Base-by-base conservation (phyloP, 257 asterid genomes). In the Nicotiana attenuata region DNA sequence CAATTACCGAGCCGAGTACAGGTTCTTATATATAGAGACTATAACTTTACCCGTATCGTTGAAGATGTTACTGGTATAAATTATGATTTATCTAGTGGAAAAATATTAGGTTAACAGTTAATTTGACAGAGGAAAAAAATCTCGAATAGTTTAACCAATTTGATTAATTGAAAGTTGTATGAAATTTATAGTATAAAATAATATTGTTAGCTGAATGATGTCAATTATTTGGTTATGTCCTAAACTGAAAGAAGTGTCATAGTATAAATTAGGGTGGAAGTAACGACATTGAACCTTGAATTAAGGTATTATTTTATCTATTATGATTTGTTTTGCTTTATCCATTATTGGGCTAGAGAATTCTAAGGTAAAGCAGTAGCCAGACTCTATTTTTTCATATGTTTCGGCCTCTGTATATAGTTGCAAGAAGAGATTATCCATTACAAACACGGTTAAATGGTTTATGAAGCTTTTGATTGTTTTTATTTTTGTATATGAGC, bases 1-100 rank as follows among this genome's bases (percentile, higher is more conserved):
- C 53, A 76, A 88, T 78, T 89, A 86, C 82, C 97, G 96, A 53
- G 93, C 98, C 65, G 90, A 96, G 83, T 96, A 93, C 86, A 96
- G 92, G 99, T 94, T 22, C 41, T 71, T 69, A 69, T 69, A 38
- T 41, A 16, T 14, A 41, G 60, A 22, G 38, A 41, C 11, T 11
- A 20, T 20, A 11, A 47, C 10, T 6, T 73, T 2, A 45, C 50
- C 50, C 1, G 50, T 41, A 41, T 9, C 9, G 13, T 41, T 41
- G 50, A 41, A 41, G 13, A 2, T 41, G 13, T 41, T 41, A 41
- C 50, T 9, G 50, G 50, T 2, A 9, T 9, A 41, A 9, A 9
- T 41, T 41, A 9, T 41, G 50, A 41, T 41, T 41, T 41, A 41
- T 9, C 3, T 9, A 9, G 13, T 9, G 50, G 50, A 9, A 9